Evolutionary conservation across 23 red algal species (phyloP).

Genomic region (Gracilaria vermiculophylla): DNA sequence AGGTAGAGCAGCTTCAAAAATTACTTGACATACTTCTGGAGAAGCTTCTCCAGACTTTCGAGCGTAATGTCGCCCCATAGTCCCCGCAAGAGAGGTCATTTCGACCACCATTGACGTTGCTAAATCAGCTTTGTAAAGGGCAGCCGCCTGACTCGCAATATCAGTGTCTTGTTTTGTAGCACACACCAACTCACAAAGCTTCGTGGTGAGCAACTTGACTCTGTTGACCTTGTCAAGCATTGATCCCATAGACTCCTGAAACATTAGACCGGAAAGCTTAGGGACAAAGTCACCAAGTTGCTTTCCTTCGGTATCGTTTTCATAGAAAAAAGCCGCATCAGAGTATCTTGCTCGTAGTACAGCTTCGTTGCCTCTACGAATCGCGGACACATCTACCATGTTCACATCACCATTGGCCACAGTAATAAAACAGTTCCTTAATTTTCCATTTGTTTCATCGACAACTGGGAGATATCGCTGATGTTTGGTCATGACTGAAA

Average conservation of each 20-base stretch:
- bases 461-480: constrained; percentile 96
- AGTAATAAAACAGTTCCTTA: constrained; percentile 82
- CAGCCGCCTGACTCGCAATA: constrained; percentile 37
- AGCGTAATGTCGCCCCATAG: constrained; percentile 96
- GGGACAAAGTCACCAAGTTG: constrained; percentile 74
- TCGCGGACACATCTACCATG: constrained; percentile 37
- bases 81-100: constrained; percentile 91
- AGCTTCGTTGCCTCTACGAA: constrained; percentile 91
- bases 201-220: constrained; percentile 56
- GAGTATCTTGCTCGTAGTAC: constrained; percentile 90
- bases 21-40: constrained; percentile 43
- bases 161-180: constrained; percentile 27
- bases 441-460: background rate
- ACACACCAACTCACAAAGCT: background rate
- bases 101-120: constrained; percentile 92
- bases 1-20: constrained; percentile 86
- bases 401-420: constrained; percentile 69
- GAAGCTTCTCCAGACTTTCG: constrained; percentile 58
- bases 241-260: constrained; percentile 86
- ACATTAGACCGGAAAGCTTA: constrained; percentile 77
- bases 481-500: constrained; percentile 96
- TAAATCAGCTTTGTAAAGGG: constrained; percentile 93
- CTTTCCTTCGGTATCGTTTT: constrained; percentile 73
- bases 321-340: constrained; percentile 97
- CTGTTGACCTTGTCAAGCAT: constrained; percentile 94